These are phyloP conservation scores for Cardamine occulta DNA, from an alignment of 345 rosid species.

Conservation along the genomic window DNA sequence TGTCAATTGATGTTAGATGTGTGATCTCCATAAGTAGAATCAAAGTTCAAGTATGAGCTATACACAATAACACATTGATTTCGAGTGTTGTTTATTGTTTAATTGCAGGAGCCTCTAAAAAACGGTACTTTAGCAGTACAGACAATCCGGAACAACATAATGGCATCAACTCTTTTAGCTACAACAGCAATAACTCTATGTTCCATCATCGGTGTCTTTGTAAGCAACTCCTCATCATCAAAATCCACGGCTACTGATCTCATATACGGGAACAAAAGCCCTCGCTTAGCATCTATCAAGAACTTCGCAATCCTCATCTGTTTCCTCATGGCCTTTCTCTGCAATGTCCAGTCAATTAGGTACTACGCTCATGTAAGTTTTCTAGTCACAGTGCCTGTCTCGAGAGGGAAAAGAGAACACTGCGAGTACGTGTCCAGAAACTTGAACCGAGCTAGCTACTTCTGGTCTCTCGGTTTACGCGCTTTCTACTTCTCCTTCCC, in stretches of 20 bases:
- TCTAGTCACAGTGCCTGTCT: conserved; percentile 70
- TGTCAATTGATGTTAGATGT: conserved; percentile 20
- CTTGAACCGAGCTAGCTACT: conserved; percentile 88
- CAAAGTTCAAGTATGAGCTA: neutral
- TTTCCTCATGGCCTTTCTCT: conserved; percentile 89
- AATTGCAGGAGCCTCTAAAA: conserved; percentile 79
- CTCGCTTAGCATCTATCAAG: conserved; percentile 67
- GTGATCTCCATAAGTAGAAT: conserved; percentile 1
- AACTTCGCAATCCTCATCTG: conserved; percentile 80
- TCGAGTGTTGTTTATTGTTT: neutral
- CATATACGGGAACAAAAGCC: conserved; percentile 66
- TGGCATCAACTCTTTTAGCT: conserved; percentile 95
- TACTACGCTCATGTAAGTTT: conserved; percentile 91
- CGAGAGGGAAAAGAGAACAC: conserved; percentile 53
- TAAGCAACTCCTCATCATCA: conserved; percentile 70
- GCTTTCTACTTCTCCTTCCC: conserved; percentile 91
- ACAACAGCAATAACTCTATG: conserved; percentile 92
- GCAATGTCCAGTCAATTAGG: conserved; percentile 89
- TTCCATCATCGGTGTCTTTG: conserved; percentile 81
- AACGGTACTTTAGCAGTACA: conserved; percentile 89
- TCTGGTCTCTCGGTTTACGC: conserved; percentile 91
- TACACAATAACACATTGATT: neutral
- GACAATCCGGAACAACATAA: conserved; percentile 91
- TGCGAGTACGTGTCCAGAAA: conserved; percentile 75
- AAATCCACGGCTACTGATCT: conserved; percentile 47